phyloP scores from a whole-genome alignment of 805 yeast species.

The Diddensiella caesifluorescens region DNA sequence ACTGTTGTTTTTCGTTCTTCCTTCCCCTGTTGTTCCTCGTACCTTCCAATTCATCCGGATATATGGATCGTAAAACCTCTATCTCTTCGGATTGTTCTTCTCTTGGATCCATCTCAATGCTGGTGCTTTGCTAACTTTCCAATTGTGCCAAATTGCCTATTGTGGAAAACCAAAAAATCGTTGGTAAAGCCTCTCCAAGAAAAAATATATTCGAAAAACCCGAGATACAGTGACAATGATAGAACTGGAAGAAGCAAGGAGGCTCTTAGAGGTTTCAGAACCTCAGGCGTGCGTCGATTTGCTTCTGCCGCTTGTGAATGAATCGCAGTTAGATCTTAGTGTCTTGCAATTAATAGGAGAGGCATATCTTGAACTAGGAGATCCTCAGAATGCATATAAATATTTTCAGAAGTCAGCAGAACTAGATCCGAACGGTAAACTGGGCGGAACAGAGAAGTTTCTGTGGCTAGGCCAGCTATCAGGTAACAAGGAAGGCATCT shows the following conservation, averaged over 20 bases:
- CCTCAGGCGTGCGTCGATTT: constrained; percentile 50
- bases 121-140: constrained; percentile 1
- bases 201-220: neutral
- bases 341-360: constrained; percentile 53
- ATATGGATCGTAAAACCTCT: constrained; percentile 83
- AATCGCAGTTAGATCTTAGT: constrained; percentile 9
- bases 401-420: constrained; percentile 55
- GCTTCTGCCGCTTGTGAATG: constrained; percentile 30
- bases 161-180: neutral
- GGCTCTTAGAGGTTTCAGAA: constrained; percentile 43
- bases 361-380: constrained; percentile 70
- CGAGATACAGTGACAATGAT: constrained; percentile 6
- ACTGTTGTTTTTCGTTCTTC: neutral
- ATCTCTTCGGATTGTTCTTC: constrained; percentile 89
- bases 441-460: constrained; percentile 70
- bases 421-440: constrained; percentile 58
- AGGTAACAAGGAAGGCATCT: constrained; percentile 74
- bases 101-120: constrained; percentile 45
- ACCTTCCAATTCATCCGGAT: constrained; percentile 74
- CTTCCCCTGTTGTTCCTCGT: constrained; percentile 1
- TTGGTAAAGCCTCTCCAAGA: neutral
- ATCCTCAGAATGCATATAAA: constrained; percentile 71
- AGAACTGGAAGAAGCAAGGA: constrained; percentile 35
- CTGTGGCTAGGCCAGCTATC: constrained; percentile 85
- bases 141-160: neutral